Base-by-base conservation (phyloP, 176 grass and related monocot species). In the Leersia perrieri region DNA sequence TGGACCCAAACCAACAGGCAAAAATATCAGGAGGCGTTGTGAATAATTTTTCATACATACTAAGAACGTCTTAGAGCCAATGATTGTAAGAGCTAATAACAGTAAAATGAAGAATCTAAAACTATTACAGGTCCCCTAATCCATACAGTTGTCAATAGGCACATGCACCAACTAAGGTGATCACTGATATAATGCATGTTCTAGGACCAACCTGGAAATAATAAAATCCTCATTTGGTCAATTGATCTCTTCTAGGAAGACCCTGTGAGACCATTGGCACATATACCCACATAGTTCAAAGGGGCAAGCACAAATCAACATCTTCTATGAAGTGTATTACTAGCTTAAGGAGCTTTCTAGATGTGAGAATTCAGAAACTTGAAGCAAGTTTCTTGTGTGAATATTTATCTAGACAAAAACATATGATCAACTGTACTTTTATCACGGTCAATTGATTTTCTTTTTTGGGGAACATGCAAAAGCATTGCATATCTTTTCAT, bases 161-260 rank as follows among this genome's bases (percentile, higher is more conserved):
- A 58, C 65, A 77, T 20, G 39, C n/a, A 12, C 78, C 78, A 51
- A 39, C 64, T 87, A 66, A 64, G 72, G 31, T 65, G 86, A 26
- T 27, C 9, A 57, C 40, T 26, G 3, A 11, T 20, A 74, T n/a
- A n/a, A n/a, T 10, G 75, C 75, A 74, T 84, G 47, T 71, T 64
- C 53, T 51, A 58, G 27, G 63, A 53, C 55, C 53, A 82, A 57
- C 12, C 39, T 72, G 38, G 60, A 25, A 51, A 33, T 29, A 60
- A n/a, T 0, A 30, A 38, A 20, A 42, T 8, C 2, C 18, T 8
- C 20, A 32, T 7, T 55, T 15, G 41, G 29, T 22, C 15, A 44
- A 22, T 1, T 41, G 63, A 3, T 63, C 26, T 63, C 36, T 58
- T 34, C 9, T 79, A 35, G 15, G 8, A 63, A 73, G 4, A 16